phyloP scores from a whole-genome alignment of 192 early-diverging fungal species.

The Chytriomyces sp. region DNA sequence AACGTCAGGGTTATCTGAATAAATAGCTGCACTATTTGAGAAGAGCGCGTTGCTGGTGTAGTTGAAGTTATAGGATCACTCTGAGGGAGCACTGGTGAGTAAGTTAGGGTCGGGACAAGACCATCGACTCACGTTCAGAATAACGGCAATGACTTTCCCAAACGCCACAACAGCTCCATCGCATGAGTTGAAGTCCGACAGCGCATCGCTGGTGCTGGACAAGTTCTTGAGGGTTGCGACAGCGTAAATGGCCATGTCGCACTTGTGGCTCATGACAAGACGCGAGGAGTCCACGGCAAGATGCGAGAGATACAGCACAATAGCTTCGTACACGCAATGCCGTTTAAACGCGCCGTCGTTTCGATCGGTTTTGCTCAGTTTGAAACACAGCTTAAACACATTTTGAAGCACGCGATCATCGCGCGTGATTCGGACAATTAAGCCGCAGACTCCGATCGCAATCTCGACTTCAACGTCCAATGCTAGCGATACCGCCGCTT shows the following conservation, averaged over 20 bases:
- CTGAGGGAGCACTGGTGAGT: not conserved
- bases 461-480: conserved; percentile 28
- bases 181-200: not conserved
- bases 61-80: conserved; percentile 3
- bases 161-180: not conserved
- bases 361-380: conserved; percentile 46
- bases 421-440: conserved; percentile 41
- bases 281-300: not conserved
- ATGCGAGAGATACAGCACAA: conserved; percentile 12
- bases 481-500: not conserved
- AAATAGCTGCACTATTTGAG: conserved; percentile 35
- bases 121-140: conserved; percentile 7
- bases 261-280: conserved; percentile 13
- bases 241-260: conserved; percentile 29
- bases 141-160: not conserved
- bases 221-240: conserved; percentile 8
- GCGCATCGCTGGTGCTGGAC: not conserved
- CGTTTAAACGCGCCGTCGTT: conserved; percentile 42
- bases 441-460: conserved; percentile 43
- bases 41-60: not conserved
- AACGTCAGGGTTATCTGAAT: conserved; percentile 42
- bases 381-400: conserved; percentile 46
- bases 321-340: conserved; percentile 8
- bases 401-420: conserved; percentile 45
- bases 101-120: not conserved